These are phyloP conservation scores for Mucor indicus DNA, from an alignment of 371 early-diverging fungal genomes.

Conservation along the genomic window DNA sequence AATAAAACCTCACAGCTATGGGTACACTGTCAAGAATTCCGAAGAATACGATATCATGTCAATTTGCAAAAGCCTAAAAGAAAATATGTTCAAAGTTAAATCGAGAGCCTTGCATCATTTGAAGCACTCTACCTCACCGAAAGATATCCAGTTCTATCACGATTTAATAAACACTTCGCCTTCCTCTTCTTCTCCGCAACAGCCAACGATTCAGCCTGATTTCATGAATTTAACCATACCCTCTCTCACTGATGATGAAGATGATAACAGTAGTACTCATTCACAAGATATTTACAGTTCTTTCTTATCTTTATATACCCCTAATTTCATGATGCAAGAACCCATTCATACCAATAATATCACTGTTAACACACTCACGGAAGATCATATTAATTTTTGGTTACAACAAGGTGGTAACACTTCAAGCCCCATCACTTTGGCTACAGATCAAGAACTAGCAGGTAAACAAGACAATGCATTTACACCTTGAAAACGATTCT, in stretches of 20 bases:
- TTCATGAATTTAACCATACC: not conserved
- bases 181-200: not conserved
- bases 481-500: too few relatives aligned
- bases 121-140: slow-evolving; percentile 10
- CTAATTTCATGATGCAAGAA: too few relatives aligned
- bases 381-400: slow-evolving; percentile 28
- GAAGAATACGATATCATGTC: slow-evolving; percentile 4
- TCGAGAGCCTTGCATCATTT: slow-evolving; percentile 17
- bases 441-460: slow-evolving; percentile 30
- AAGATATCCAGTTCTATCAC: slow-evolving; percentile 20
- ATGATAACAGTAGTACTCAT: too few relatives aligned
- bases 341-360: not conserved
- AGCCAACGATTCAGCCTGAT: slow-evolving; percentile 1
- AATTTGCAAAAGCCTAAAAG: slow-evolving; percentile 13
- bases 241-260: too few relatives aligned
- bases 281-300: slow-evolving; percentile 1
- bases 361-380: slow-evolving; percentile 15
- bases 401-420: slow-evolving; percentile 22
- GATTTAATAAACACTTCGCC: not conserved
- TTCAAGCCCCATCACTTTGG: slow-evolving; percentile 17
- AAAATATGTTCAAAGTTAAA: slow-evolving; percentile 16
- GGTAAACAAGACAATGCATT: slow-evolving; percentile 4
- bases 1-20: slow-evolving; percentile 1
- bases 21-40: not conserved
- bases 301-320: slow-evolving; percentile 11